A percentile compares a stretch with the other conserved stretches of the same genome.
Evolutionary conservation across 805 yeast species (phyloP).

Genomic region (Saccharomycopsis oosterbeekiorum): DNA sequence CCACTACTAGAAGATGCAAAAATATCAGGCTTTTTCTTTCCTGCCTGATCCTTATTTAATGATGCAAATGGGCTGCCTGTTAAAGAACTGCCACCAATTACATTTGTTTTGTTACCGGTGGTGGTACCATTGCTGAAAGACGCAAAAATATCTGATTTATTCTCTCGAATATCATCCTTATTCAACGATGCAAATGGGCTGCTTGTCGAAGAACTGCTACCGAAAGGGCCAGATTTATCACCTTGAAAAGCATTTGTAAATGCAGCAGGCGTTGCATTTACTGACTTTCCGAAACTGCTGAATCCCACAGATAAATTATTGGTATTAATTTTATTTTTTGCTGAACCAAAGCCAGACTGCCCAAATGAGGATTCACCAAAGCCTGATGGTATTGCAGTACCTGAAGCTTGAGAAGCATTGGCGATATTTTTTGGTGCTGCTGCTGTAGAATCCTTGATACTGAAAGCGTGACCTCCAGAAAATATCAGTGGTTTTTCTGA

Average conservation of each 20-base stretch:
- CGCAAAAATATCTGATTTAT: background rate
- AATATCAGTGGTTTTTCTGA: background rate
- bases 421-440: background rate
- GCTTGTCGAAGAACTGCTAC: background rate
- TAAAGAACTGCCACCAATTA: too few species aligned
- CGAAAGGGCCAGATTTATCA: background rate
- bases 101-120: too few species aligned
- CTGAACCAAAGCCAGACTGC: background rate
- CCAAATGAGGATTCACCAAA: conserved; percentile 2
- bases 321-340: background rate
- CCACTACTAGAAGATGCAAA: background rate
- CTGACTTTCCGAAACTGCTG: background rate
- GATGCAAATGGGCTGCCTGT: background rate
- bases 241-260: background rate
- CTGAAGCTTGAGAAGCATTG: background rate
- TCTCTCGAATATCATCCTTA: background rate
- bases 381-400: background rate
- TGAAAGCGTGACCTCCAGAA: conserved; percentile 1
- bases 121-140: too few species aligned
- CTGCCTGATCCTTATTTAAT: background rate
- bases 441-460: too few species aligned
- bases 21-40: background rate
- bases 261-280: background rate
- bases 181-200: background rate
- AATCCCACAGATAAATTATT: background rate